Evolutionary conservation across 352 stramenopile species (phyloP), one percentile per base, ranked within the genome.

Genomic region (Globisporangium ultimum): DNA sequence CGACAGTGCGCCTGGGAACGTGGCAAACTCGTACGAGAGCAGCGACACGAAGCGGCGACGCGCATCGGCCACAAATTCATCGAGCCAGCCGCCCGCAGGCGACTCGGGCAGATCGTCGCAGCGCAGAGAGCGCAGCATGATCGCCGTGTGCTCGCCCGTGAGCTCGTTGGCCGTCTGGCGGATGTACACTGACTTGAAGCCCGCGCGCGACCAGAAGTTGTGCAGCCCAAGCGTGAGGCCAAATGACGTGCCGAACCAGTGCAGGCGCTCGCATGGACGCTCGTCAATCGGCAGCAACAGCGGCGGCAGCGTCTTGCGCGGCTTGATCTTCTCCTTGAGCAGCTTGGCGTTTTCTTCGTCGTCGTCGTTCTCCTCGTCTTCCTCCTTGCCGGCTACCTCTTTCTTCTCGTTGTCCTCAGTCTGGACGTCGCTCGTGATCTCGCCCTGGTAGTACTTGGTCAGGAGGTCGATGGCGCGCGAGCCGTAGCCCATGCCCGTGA

Each of bases 121-220:
- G 55, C 69, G 72, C 58, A 94, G 70, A 14, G 77, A 72, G 47
- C 80, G 80, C 63, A 94, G 69, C 80, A 97, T 80, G 64, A 99
- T 99, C 14, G 91, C 80, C 28, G 96, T 98, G 70, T 99, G 95
- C 73, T 99, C 98, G 21, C 97, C 98, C 24, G 98, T 99, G 48
- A 99, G 85, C 40, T 99, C 96, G 73, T 99, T 99, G n/a, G 96
- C 81, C 8, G 97, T 99, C 78, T 99, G 97, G 0, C 98, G 93
- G 34, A 99, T 79, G 71, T 99, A 99, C 20, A 99, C 87, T 7
- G 98, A 87, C 45, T 85, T 84, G 78, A 99, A 99, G 14, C 97
- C 95, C 18, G 78, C 88, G 47, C 84, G 87, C 40, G 88, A 83
- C 97, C 97, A 99, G 63, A 99, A 99, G 63, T 97, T 98, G 70